Base-by-base conservation (phyloP, 2,329 filamentous ascomycete species). In the Fusarium falciforme region DNA sequence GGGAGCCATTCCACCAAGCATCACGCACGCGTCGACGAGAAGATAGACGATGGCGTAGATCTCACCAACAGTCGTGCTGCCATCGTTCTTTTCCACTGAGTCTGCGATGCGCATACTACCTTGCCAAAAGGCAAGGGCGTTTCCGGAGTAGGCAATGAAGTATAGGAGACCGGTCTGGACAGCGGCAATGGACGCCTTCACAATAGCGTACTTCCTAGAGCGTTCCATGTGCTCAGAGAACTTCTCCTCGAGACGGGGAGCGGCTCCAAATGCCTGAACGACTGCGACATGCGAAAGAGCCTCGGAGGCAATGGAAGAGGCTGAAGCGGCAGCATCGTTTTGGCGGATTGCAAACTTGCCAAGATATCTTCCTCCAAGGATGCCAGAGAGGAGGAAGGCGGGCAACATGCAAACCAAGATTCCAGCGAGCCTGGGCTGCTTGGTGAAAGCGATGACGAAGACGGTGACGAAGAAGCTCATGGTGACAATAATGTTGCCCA, bases 91-190 rank as follows among this genome's bases (percentile, higher is more conserved):
- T 9, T 78, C 79, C 9, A 84, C 81, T 1, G 83, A 79, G 6
- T 83, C 80, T 27, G 82, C 83, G 69, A 87, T 86, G 58, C 85
- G 86, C 36, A 83, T 84, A 71, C 89, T 90, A 44, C 91, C 91
- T 78, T 92, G 87, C 90, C 90, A 93, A 76, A 92, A 93, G 0
- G 91, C 90, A 16, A 93, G 82, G 2, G 89, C 90, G 78, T 93
- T 93, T 5, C 89, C 90, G 1, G 89, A 87, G 72, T 91, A 93
- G 4, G 90, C 89, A 70, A 93, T 88, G 73, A 93, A 93, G 79
- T 92, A 93, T 3, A 93, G 82, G 17, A 89, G 79, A 7, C 90
- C 90, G 4, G 89, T 85, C 77, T 92, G 90, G 0, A 88, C 80
- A 4, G 88, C 91, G 25, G 87, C 84, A 1, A 87, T 85, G 1